phyloP scores from a whole-genome alignment of 139 green algal genomes.

The Chlamydomonas applanata region DNA sequence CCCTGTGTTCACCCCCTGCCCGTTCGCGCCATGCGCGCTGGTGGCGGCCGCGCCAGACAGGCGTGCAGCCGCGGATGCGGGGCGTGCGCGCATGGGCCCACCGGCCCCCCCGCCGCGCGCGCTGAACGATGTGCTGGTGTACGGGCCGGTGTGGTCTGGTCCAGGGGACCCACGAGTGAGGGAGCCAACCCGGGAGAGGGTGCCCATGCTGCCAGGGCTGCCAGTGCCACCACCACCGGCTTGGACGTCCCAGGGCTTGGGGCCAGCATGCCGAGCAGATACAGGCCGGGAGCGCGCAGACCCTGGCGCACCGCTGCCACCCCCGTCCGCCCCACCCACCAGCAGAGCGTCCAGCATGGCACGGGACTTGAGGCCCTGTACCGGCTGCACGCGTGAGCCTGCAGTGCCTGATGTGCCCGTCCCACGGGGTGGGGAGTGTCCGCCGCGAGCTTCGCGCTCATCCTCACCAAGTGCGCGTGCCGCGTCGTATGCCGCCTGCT shows the following conservation, averaged over 20 bases:
- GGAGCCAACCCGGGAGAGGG: no score
- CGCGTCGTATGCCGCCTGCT: conserved; percentile 13
- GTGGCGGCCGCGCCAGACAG: background rate
- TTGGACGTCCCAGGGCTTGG: background rate
- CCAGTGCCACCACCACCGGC: background rate
- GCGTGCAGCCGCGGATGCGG: background rate
- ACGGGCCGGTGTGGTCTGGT: no score
- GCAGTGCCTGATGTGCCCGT: background rate
- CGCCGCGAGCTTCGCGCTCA: background rate
- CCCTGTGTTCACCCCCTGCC: background rate
- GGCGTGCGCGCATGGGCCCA: background rate
- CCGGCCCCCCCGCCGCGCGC: background rate
- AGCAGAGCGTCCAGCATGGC: conserved; percentile 32
- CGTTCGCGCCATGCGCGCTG: background rate
- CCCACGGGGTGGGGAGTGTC: no score
- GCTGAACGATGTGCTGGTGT: no score
- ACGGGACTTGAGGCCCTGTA: conserved; percentile 9
- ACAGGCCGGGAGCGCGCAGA: background rate
- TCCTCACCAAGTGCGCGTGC: conserved; percentile 3
- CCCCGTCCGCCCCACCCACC: background rate
- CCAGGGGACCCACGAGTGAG: no score
- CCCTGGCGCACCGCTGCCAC: background rate
- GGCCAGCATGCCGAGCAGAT: background rate
- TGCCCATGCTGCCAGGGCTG: no score
- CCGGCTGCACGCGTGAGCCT: background rate